Conservation (phyloP, 2,329 filamentous ascomycete genomes). For the Diaporthe helianthi region DNA sequence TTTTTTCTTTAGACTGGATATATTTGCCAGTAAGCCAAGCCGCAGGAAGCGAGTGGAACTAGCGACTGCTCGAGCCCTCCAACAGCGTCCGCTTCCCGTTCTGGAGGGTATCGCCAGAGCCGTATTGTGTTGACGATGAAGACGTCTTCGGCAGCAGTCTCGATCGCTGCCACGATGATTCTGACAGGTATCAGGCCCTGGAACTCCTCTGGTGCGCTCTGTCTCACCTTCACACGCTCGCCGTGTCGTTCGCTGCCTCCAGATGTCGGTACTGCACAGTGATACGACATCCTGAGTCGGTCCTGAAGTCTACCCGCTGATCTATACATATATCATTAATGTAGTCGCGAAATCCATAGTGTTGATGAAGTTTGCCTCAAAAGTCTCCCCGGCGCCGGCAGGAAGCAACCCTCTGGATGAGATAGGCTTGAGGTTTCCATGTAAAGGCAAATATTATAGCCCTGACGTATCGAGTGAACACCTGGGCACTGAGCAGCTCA, state of each 20-base stretch:
- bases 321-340: too few relatives aligned
- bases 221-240: conserved; percentile 24
- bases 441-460: conserved; percentile 26
- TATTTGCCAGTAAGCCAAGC: conserved; percentile 25
- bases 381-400: neutral
- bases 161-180: conserved; percentile 22
- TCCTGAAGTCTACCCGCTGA: conserved; percentile 17
- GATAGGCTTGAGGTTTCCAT: conserved; percentile 10
- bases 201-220: conserved; percentile 8
- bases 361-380: conserved; percentile 8
- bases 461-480: conserved; percentile 23
- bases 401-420: conserved; percentile 23
- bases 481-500: conserved; percentile 4
- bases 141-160: neutral
- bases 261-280: conserved; percentile 27
- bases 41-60: conserved; percentile 28
- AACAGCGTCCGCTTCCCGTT: conserved; percentile 18
- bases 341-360: neutral
- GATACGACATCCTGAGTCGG: too few relatives aligned
- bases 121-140: conserved; percentile 24
- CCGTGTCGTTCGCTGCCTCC: neutral
- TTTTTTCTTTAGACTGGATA: neutral
- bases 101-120: conserved; percentile 20
- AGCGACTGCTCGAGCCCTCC: conserved; percentile 14
- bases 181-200: conserved; percentile 6